These are phyloP conservation scores for Begonia masoniana DNA, from an alignment of 306 rosid genomes.

Conservation along the genomic window DNA sequence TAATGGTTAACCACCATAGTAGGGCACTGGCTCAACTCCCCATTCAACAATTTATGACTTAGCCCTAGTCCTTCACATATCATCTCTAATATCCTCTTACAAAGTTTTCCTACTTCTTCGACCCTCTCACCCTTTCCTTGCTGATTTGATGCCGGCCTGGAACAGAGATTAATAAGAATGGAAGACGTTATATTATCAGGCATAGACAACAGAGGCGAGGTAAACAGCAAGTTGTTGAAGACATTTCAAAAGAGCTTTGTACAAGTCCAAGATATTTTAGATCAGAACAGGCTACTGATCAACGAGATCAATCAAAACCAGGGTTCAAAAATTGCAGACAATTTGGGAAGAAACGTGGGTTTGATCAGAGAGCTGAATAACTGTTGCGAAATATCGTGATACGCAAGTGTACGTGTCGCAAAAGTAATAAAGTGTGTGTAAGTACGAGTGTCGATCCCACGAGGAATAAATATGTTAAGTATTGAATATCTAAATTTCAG, in stretches of 20 bases:
- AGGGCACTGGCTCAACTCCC: conserved; percentile 32
- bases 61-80: conserved; percentile 54
- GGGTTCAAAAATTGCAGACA: conserved; percentile 59
- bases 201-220: conserved; percentile 37
- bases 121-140: too few relatives aligned
- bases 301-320: conserved; percentile 88
- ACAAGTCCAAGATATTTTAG: conserved; percentile 86
- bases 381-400: too few relatives aligned
- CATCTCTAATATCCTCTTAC: conserved; percentile 30
- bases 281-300: conserved; percentile 73
- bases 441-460: too few relatives aligned
- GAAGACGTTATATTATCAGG: conserved; percentile 63
- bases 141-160: neutral
- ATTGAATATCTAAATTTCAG: too few relatives aligned
- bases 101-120: conserved; percentile 18
- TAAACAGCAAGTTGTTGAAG: conserved; percentile 53
- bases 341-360: conserved; percentile 47
- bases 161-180: conserved; percentile 21
- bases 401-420: too few relatives aligned
- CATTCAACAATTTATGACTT: conserved; percentile 16
- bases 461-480: too few relatives aligned
- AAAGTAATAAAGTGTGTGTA: too few relatives aligned
- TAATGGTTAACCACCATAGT: conserved; percentile 36
- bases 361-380: conserved; percentile 80
- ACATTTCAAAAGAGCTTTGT: conserved; percentile 72